A percentile compares a stretch with the other conserved stretches of the same genome.
Conservation (phyloP, 1,139 yeast genomes). For the Lodderomyces parapsilosis region DNA sequence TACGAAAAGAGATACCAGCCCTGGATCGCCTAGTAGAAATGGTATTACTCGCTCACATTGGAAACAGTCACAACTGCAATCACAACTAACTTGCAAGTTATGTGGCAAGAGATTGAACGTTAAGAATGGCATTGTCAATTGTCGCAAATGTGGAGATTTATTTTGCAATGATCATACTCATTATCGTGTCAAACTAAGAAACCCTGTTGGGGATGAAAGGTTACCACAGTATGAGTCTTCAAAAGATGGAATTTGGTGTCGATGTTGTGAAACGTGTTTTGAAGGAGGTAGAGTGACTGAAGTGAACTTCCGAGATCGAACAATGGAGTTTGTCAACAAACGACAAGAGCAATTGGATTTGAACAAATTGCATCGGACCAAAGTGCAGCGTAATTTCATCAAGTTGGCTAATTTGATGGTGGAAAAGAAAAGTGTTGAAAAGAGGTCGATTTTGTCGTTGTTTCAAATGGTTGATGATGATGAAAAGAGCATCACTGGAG, state of each 20-base stretch:
- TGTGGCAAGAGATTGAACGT: conserved; percentile 46
- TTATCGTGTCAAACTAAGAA: conserved; percentile 43
- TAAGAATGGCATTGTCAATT: conserved; percentile 55
- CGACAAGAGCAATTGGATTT: conserved; percentile 45
- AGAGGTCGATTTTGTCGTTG: background rate
- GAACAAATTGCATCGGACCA: conserved; percentile 49
- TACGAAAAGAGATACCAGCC: background rate
- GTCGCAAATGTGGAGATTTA: conserved; percentile 70
- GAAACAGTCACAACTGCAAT: conserved; percentile 42
- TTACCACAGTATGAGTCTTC: conserved; percentile 30
- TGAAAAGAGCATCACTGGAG: conserved; percentile 38
- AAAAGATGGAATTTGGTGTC: conserved; percentile 60
- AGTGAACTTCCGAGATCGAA: conserved; percentile 50
- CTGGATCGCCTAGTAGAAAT: conserved; percentile 5
- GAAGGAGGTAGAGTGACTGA: conserved; percentile 38
- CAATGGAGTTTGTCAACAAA: conserved; percentile 36
- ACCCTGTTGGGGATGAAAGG: conserved; percentile 37
- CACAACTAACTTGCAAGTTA: conserved; percentile 33
- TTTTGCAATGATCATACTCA: conserved; percentile 67
- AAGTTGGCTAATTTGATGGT: conserved; percentile 33
- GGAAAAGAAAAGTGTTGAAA: conserved; percentile 11
- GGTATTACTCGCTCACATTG: conserved; percentile 59
- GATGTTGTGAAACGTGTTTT: conserved; percentile 69
- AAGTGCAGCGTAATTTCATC: conserved; percentile 63
- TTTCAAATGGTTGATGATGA: conserved; percentile 32